These are phyloP conservation scores for Pythium sukuiense DNA, from an alignment of 352 stramenopile genomes.

Conservation along the genomic window DNA sequence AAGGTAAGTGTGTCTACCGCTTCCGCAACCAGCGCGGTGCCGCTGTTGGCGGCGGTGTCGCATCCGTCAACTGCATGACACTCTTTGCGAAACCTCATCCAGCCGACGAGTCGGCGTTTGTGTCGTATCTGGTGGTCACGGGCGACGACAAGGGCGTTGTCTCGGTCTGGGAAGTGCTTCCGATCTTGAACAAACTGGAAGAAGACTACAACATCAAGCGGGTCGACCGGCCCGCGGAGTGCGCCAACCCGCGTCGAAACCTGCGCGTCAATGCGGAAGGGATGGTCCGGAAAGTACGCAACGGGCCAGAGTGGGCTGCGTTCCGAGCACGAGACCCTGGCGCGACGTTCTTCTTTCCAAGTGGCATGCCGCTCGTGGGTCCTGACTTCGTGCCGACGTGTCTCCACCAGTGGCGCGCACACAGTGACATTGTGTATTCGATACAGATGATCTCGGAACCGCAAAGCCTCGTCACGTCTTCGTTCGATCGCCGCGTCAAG, in stretches of 20 bases:
- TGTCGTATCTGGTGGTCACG: slow-evolving; percentile 55
- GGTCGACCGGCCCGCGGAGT: slow-evolving; percentile 60
- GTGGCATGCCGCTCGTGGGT: slow-evolving; percentile 43
- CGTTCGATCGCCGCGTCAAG: slow-evolving; percentile 77
- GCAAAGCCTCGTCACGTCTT: slow-evolving; percentile 70
- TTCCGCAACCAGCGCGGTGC: slow-evolving; percentile 56
- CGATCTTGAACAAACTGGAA: slow-evolving; percentile 59
- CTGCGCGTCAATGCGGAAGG: slow-evolving; percentile 65
- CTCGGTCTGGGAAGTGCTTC: slow-evolving; percentile 69
- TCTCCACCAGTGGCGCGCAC: slow-evolving; percentile 64
- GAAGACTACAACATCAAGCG: slow-evolving; percentile 41
- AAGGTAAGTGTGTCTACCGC: slow-evolving; percentile 76
- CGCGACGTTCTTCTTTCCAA: slow-evolving; percentile 59
- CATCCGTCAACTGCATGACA: slow-evolving; percentile 50
- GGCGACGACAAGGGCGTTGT: slow-evolving; percentile 82
- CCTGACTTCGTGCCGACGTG: slow-evolving; percentile 17
- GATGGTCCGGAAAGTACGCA: slow-evolving; percentile 70
- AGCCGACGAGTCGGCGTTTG: slow-evolving; percentile 30
- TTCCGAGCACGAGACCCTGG: slow-evolving; percentile 53
- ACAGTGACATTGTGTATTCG: slow-evolving; percentile 77
- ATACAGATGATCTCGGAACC: slow-evolving; percentile 71
- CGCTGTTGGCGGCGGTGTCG: slow-evolving; percentile 33
- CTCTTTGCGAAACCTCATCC: slow-evolving; percentile 28
- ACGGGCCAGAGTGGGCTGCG: slow-evolving; percentile 58
- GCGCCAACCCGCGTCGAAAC: slow-evolving; percentile 69